Evolutionary conservation across 495 filamentous ascomycete genomes (phyloP), one percentile per base, ranked within the genome.

Genomic region (Aspergillus baeticus): DNA sequence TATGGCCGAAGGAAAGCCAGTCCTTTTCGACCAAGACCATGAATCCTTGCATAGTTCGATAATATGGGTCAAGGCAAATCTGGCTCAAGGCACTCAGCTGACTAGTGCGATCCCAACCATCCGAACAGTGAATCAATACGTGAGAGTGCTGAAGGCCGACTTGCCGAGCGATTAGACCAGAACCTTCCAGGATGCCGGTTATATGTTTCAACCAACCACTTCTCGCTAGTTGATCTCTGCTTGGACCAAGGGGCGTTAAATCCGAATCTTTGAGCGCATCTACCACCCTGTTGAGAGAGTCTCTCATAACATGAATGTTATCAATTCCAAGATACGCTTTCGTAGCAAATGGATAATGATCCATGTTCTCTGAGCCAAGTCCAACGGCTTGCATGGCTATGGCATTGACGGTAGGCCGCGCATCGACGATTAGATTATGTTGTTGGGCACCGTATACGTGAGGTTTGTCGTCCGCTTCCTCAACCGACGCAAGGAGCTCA

Each of bases 261-360:
- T 98, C 94, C 3, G 91, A 89, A 46, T 98, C 92, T 65, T 96
- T 96, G 63, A 98, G 74, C 10, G 93, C 87, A 54, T 94, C 91
- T 44, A 98, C 77, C 21, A 98, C 89, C 54, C 89, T 95, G 41
- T 88, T 85, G 50, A 98, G 72, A 2, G 93, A 97, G 46, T 91
- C 88, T 54, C 94, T 81, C 94, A 99, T 99, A 52, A 97, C 93
- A 67, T 99, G 94, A 56, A 99, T 98, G 61, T 99, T 99, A 67
- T 96, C 94, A 64, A 99, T 99, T 42, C 92, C 92, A n/a, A 99
- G 79, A 63, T 94, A 97, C 0, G 87, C 89, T 66, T 96, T 96
- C 37, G 89, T 91, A 26, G 90, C 90, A 63, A 90, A 92, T 47
- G 85, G 88, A 69, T 99, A 99, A 68, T 97, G 89, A 48, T 96